These are phyloP conservation scores for Colletotrichum viniferum DNA, from an alignment of 2,329 filamentous ascomycete species.

Conservation along the genomic window DNA sequence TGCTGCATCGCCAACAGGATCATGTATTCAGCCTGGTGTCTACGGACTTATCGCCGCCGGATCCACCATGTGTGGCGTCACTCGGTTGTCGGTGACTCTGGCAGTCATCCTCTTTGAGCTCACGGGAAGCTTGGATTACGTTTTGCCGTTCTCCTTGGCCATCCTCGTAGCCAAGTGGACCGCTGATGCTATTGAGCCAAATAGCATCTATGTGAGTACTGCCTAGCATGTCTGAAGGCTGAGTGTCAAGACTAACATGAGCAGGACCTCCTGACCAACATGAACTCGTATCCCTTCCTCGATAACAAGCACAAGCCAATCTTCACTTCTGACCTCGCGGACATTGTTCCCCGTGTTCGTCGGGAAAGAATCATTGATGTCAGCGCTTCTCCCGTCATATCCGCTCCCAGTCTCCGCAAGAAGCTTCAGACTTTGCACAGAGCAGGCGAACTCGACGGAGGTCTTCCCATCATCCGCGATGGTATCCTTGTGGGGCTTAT, in stretches of 20 bases:
- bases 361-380: constrained; percentile 87
- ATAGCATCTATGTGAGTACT: constrained; percentile 81
- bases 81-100: constrained; percentile 87
- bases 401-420: constrained; percentile 74
- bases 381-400: constrained; percentile 78
- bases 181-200: constrained; percentile 90
- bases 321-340: constrained; percentile 86
- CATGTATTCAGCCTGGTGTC: constrained; percentile 94
- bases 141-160: constrained; percentile 89
- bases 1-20: constrained; percentile 70
- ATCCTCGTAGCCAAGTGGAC: constrained; percentile 98
- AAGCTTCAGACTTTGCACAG: constrained; percentile 84
- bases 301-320: constrained; percentile 93
- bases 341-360: constrained; percentile 80
- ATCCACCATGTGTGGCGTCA: constrained; percentile 97
- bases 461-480: constrained; percentile 82
- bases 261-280: constrained; percentile 87
- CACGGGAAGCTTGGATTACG: constrained; percentile 92
- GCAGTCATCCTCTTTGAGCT: constrained; percentile 96
- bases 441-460: constrained; percentile 89
- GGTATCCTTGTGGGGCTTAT: constrained; percentile 87
- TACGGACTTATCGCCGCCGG: constrained; percentile 95
- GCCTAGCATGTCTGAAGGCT: fast-evolving
- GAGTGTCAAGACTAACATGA: constrained; percentile 24
- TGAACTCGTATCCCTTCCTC: constrained; percentile 98